Evolutionary conservation across 176 grass and related monocot species (phyloP).

Genomic region (Poa pratensis): DNA sequence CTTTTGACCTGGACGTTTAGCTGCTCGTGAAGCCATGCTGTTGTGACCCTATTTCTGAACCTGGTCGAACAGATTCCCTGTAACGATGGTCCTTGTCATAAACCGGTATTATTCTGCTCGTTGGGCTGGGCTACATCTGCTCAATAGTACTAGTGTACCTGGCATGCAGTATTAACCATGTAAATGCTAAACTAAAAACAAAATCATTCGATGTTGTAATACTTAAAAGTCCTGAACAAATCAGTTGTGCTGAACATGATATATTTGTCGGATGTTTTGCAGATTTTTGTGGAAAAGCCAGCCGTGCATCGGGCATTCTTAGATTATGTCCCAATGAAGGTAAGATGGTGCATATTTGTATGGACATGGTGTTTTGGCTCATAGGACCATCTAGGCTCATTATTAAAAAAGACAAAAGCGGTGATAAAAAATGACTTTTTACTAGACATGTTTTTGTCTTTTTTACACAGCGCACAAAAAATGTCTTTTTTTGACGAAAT

Average conservation of each 20-base stretch:
- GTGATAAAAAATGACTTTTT: too few species aligned
- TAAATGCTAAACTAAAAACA: conserved; percentile 9
- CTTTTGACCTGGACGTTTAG: too few species aligned
- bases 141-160: conserved; percentile 3
- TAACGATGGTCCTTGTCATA: not conserved
- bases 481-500: too few species aligned
- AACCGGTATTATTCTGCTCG: not conserved
- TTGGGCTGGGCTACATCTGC: conserved; percentile 25
- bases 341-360: conserved; percentile 30
- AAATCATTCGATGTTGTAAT: conserved; percentile 1
- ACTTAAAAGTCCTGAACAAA: conserved; percentile 1
- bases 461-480: too few species aligned
- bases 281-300: conserved; percentile 98
- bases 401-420: too few species aligned
- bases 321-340: conserved; percentile 80
- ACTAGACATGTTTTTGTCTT: too few species aligned
- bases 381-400: too few species aligned
- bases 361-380: too few species aligned
- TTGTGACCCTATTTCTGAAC: not conserved
- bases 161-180: conserved; percentile 15
- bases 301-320: conserved; percentile 90
- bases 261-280: conserved; percentile 37
- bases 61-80: not conserved
- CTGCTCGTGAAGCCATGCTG: too few species aligned
- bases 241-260: conserved; percentile 18